Conservation (phyloP, 805 yeast species). For the Zygosaccharomyces bisporus region DNA sequence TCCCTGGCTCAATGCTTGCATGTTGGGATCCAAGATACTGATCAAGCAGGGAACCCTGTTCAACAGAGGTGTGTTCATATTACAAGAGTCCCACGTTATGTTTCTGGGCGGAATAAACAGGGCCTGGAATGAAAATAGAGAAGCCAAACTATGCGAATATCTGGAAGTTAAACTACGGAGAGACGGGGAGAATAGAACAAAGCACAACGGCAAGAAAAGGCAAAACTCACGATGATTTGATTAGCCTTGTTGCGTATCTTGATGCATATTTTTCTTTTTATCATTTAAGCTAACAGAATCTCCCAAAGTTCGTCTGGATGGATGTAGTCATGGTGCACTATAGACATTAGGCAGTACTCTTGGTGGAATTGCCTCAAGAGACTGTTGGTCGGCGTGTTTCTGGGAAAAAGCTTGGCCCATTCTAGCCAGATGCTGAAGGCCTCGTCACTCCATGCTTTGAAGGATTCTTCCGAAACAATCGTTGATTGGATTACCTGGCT, state of each 20-base stretch:
- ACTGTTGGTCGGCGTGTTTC: conserved; percentile 48
- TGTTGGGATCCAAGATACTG: conserved; percentile 56
- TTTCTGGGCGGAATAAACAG: conserved; percentile 41
- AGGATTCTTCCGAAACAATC: conserved; percentile 85
- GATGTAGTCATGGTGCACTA: conserved; percentile 80
- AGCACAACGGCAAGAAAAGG: conserved; percentile 16
- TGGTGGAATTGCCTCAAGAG: conserved; percentile 60
- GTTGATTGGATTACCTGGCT: conserved; percentile 90
- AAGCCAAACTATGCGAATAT: conserved; percentile 31
- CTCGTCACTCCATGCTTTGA: conserved; percentile 94
- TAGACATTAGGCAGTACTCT: conserved; percentile 71
- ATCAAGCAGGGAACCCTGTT: conserved; percentile 47
- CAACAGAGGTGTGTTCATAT: conserved; percentile 44
- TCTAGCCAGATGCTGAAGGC: conserved; percentile 87
- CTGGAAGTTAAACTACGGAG: conserved; percentile 30
- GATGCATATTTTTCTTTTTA: background rate
- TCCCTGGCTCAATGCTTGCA: conserved; percentile 46
- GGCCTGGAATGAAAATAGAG: conserved; percentile 39
- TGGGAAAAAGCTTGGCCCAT: conserved; percentile 80
- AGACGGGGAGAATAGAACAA: conserved; percentile 10
- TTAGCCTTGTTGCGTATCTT: background rate
- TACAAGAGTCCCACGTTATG: conserved; percentile 29
- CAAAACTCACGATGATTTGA: conserved; percentile 13
- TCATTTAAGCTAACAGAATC: conserved; percentile 39
- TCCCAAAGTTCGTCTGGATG: conserved; percentile 78